Base-by-base conservation (phyloP, 2,329 filamentous ascomycete genomes). In the Aulographum hederae region DNA sequence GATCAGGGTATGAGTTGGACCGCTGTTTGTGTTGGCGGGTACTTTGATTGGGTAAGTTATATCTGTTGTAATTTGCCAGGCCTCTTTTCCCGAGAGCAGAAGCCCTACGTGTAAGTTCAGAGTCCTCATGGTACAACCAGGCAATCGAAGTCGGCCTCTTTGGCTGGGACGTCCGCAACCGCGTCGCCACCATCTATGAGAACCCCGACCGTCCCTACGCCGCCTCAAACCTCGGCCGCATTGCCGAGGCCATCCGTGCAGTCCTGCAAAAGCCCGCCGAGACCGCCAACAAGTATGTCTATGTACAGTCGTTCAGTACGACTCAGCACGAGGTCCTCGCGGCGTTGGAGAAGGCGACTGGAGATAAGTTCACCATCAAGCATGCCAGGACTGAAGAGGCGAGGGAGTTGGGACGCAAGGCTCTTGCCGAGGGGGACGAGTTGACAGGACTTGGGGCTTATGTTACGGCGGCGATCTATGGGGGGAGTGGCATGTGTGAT, bases 31-130 rank as follows among this genome's bases (percentile, higher is more conserved):
- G 63, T 54, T 6, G 68, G 69, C 0, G 51, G 64, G 2, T 69
- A 76, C 47, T 71, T 76, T 43, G 72, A 77, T 42, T 69, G 63
- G 65, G 57, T 62, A 43, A 18, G 49, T 40, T n/a, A n/a, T n/a
- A n/a, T n/a, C n/a, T 0, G 4, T 14, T 6, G 37, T 44, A 34
- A 28, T 39, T 39, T n/a, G n/a, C n/a, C 12, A 18, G 20, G 23
- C 4, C 19, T 16, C 11, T 10, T 10, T 6, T 12, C n/a, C n/a
- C 10, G 18, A 20, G 13, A 13, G 10, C 12, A 33, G 18, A n/a
- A 18, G 12, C n/a, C n/a, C 23, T n/a, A 5, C 17, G 26, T 20
- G 26, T 31, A 25, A 5, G 2, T 16, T 2, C 14, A 5, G 15
- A 17, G n/a, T 20, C 3, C 26, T 11, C n/a, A 3, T 5, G 28